Evolutionary conservation across 257 asterid species (phyloP).

Genomic region (Ophiorrhiza pumila): DNA sequence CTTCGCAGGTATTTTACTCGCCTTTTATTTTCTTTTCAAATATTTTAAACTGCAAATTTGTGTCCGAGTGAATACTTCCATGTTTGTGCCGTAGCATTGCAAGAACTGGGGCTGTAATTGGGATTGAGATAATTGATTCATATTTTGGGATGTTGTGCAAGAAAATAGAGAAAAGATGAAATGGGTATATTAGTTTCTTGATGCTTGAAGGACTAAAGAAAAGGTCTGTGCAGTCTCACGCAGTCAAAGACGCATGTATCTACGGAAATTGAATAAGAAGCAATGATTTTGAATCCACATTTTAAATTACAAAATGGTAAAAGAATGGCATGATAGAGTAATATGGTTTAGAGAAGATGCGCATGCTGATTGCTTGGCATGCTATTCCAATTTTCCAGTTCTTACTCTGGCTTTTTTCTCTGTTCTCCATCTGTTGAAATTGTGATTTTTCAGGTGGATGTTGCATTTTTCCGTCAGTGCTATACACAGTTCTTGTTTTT

Average conservation of each 20-base stretch:
- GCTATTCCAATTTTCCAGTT: background rate
- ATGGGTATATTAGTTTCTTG: no score
- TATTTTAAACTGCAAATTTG: no score
- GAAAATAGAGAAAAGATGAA: background rate
- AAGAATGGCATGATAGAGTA: background rate
- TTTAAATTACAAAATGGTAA: no score
- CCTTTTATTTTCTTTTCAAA: background rate
- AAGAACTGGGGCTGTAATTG: background rate
- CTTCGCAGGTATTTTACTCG: conserved; percentile 28
- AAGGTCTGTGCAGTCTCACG: no score
- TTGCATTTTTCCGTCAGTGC: background rate
- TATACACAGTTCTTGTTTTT: background rate
- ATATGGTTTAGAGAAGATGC: background rate
- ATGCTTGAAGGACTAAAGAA: no score
- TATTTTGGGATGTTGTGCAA: background rate
- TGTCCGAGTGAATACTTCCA: background rate
- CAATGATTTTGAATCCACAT: background rate
- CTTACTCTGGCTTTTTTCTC: background rate
- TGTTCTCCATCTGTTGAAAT: background rate
- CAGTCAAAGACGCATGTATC: background rate
- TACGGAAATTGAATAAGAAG: background rate
- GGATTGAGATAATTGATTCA: background rate
- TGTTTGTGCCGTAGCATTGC: background rate
- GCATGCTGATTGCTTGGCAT: background rate
- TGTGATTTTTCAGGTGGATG: background rate